Evolutionary conservation across 495 filamentous ascomycete species (phyloP).

Genomic region (Arthonia radiata): DNA sequence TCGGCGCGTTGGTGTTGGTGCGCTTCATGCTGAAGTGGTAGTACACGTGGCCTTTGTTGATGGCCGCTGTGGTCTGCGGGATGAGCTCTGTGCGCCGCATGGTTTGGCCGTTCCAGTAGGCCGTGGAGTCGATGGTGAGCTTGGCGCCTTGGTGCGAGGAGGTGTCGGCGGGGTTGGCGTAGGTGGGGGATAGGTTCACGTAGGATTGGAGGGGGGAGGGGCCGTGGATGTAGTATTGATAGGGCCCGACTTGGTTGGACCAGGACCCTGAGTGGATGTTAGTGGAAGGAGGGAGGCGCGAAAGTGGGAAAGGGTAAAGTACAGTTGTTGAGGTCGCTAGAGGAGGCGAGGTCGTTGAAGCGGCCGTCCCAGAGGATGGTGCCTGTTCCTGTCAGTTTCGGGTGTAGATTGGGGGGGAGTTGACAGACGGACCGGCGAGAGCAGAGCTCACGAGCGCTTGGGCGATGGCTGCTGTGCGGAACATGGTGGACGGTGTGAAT

Average conservation of each 20-base stretch:
- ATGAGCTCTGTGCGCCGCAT: slow-evolving; percentile 43
- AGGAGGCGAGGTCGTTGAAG: slow-evolving; percentile 28
- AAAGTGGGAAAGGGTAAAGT: background rate
- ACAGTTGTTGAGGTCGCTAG: slow-evolving; percentile 25
- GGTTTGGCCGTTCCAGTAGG: slow-evolving; percentile 28
- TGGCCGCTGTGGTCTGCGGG: slow-evolving; percentile 37
- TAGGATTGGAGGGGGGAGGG: slow-evolving; percentile 26
- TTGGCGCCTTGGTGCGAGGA: slow-evolving; percentile 37
- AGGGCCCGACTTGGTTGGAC: slow-evolving; percentile 37
- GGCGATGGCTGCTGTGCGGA: no score
- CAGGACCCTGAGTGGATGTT: slow-evolving; percentile 25
- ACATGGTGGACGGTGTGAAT: no score
- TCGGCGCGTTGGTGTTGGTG: slow-evolving; percentile 30
- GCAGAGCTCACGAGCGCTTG: no score
- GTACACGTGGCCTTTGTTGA: slow-evolving; percentile 34
- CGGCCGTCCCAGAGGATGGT: slow-evolving; percentile 35
- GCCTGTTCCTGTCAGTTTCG: no score
- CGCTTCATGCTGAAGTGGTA: slow-evolving; percentile 50
- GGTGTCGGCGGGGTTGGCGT: slow-evolving; percentile 43
- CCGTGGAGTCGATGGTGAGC: slow-evolving; percentile 34
- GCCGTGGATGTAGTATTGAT: slow-evolving; percentile 55
- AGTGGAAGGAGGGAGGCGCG: background rate
- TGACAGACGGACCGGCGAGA: no score
- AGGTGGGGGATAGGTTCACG: slow-evolving; percentile 25
- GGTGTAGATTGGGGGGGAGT: no score